phyloP scores from a whole-genome alignment of 495 filamentous ascomycete genomes.

The Tuber aestivum region DNA sequence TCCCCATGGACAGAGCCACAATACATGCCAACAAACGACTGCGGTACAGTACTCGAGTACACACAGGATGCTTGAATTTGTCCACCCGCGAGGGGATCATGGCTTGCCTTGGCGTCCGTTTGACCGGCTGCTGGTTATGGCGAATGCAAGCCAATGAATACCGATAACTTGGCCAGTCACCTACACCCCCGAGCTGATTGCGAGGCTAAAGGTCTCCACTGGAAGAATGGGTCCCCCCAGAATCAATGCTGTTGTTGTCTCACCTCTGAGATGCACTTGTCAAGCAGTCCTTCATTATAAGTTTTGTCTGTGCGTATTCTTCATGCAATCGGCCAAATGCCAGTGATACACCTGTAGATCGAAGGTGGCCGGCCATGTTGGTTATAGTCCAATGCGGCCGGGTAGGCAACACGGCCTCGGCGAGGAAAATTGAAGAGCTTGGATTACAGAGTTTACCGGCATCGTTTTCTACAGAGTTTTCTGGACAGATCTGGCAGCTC shows the following conservation, averaged over 20 bases:
- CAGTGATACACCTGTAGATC: background rate
- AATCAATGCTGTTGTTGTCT: background rate
- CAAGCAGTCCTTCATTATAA: background rate
- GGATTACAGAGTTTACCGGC: constrained; percentile 4
- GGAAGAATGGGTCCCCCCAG: background rate
- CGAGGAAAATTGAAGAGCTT: background rate
- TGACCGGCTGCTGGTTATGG: background rate
- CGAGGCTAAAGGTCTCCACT: background rate
- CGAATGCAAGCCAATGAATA: background rate
- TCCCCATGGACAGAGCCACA: background rate
- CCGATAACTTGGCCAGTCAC: background rate
- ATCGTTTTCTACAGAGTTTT: background rate
- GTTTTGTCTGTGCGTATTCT: background rate
- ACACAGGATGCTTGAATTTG: background rate
- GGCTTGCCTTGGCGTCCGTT: background rate
- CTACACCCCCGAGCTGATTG: background rate
- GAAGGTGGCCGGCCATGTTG: background rate
- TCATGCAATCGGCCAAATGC: background rate
- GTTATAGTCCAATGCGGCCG: background rate
- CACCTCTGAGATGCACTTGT: background rate
- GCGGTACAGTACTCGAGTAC: too few species aligned
- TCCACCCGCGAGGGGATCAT: background rate
- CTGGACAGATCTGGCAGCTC: background rate
- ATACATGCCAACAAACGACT: background rate
- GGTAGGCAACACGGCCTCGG: background rate